A percentile compares a stretch with the other conserved stretches of the same genome.
Conservation (phyloP, 108 stramenopile species). For the Hondaea fermentalgiana region DNA sequence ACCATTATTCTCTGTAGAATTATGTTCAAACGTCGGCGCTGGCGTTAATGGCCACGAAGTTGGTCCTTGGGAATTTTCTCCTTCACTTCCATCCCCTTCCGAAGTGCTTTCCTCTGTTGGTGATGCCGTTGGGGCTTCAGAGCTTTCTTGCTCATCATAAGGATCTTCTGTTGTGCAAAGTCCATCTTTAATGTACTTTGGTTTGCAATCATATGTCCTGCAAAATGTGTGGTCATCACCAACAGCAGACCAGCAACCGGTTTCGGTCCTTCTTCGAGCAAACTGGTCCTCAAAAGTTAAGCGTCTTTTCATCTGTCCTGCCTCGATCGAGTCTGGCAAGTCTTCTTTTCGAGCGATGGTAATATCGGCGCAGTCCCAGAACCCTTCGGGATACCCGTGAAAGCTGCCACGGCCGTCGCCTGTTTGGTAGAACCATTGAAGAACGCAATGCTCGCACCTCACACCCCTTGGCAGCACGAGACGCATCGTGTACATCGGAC, state of each 20-base stretch:
- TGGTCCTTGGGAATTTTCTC: no score
- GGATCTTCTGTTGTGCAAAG: background rate
- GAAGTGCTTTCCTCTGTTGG: background rate
- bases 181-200: background rate
- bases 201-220: background rate
- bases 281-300: no score
- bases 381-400: slow-evolving; percentile 29
- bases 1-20: no score
- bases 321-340: no score
- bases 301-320: no score
- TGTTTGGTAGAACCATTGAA: slow-evolving; percentile 65
- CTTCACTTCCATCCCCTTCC: background rate
- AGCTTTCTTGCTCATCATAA: background rate
- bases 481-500: slow-evolving; percentile 22
- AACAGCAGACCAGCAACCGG: background rate
- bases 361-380: slow-evolving; percentile 10
- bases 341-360: background rate
- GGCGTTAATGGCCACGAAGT: no score
- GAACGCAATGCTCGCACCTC: slow-evolving; percentile 46
- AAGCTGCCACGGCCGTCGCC: slow-evolving; percentile 34
- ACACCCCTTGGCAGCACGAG: slow-evolving; percentile 47
- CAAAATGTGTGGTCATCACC: background rate
- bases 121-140: background rate
- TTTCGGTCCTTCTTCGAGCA: no score
- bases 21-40: no score